Evolutionary conservation across 2,329 filamentous ascomycete genomes (phyloP).

Genomic region (Fusarium sp.): DNA sequence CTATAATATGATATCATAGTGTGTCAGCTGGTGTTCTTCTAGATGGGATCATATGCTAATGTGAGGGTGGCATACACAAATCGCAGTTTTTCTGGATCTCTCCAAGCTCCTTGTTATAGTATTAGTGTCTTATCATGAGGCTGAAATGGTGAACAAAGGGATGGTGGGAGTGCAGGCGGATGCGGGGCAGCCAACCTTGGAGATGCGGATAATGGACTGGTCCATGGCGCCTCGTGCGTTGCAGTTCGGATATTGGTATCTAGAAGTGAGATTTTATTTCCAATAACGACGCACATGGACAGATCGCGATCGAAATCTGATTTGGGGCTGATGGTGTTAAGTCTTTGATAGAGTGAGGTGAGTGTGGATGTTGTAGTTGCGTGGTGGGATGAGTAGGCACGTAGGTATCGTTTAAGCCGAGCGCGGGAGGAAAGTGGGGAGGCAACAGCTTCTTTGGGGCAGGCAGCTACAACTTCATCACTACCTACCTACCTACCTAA

Average conservation of each 20-base stretch:
- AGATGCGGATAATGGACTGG: slow-evolving; percentile 89
- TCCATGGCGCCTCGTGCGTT: slow-evolving; percentile 61
- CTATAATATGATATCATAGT: slow-evolving; percentile 57
- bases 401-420: slow-evolving; percentile 24
- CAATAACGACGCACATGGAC: slow-evolving; percentile 35
- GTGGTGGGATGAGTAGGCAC: slow-evolving; percentile 30
- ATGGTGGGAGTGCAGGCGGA: slow-evolving; percentile 23
- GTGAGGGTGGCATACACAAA: slow-evolving; percentile 73
- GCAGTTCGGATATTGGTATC: slow-evolving; percentile 23
- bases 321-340: slow-evolving; percentile 5
- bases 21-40: slow-evolving; percentile 15
- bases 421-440: slow-evolving; percentile 41
- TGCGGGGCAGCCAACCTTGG: slow-evolving; percentile 70
- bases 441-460: slow-evolving; percentile 7
- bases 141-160: slow-evolving; percentile 35
- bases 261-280: slow-evolving; percentile 5
- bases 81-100: slow-evolving; percentile 87
- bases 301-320: slow-evolving; percentile 10
- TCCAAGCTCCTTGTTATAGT: slow-evolving; percentile 76
- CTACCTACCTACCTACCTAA: too few relatives aligned
- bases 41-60: neutral
- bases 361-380: slow-evolving; percentile 23
- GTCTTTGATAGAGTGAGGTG: slow-evolving; percentile 6
- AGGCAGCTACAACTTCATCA: neutral
- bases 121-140: slow-evolving; percentile 35